phyloP scores from a whole-genome alignment of 2,329 filamentous ascomycete species.

The Paecilomyces dactylethromorphus region DNA sequence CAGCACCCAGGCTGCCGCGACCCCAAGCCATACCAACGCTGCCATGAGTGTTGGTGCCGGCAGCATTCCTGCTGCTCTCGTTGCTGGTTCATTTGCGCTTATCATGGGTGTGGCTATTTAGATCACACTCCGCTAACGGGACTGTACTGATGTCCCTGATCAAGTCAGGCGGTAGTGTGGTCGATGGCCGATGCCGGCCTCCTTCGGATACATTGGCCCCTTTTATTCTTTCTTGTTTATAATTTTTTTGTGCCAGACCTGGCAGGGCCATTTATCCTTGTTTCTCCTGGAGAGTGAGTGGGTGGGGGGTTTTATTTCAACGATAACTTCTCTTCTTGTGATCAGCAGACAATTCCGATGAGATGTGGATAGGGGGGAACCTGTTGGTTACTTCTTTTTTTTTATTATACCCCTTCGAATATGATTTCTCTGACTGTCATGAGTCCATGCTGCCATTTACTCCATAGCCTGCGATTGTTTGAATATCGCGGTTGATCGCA shows the following conservation, averaged over 20 bases:
- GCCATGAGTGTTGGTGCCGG: constrained; percentile 9
- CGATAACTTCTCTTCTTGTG: not conserved
- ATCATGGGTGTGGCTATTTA: constrained; percentile 29
- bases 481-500: not conserved
- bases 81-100: constrained; percentile 32
- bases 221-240: not conserved
- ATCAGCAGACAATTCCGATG: not conserved
- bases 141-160: not conserved
- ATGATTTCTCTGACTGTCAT: constrained; percentile 21
- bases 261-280: not conserved
- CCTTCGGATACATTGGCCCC: not conserved
- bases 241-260: not conserved
- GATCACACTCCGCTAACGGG: constrained; percentile 1
- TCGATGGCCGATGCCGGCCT: not conserved
- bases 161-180: not conserved
- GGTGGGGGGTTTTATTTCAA: not conserved
- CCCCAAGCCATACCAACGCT: constrained; percentile 8
- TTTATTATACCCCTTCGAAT: constrained; percentile 9
- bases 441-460: constrained; percentile 24
- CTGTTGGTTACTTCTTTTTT: constrained; percentile 15
- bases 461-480: constrained; percentile 10
- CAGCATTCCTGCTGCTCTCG: constrained; percentile 23
- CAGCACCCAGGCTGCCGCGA: constrained; percentile 12
- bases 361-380: constrained; percentile 5
- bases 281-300: constrained; percentile 1